Base-by-base conservation (phyloP, 106 monocot genomes). In the Acanthochlamys bracteata region DNA sequence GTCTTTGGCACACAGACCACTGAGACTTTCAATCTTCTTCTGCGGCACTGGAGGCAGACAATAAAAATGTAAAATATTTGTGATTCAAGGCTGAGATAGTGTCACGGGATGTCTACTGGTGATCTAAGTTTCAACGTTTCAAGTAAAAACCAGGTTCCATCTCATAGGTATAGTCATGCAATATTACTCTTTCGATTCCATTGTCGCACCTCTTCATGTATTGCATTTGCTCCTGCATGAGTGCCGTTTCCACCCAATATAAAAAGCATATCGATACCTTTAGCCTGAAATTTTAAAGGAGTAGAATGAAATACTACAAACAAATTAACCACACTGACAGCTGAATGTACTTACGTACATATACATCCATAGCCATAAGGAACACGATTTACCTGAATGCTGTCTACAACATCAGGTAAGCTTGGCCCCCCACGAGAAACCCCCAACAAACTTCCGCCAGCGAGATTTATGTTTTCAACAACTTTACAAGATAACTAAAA, bases 1-100 rank as follows among this genome's bases (percentile, higher is more conserved):
- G 84, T 85, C 71, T 85, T 85, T 53, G 84, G 84, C 42, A 85
- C 84, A 57, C 77, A 60, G 21, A 85, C 77, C 53, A 85, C 68
- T 24, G 84, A 74, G 14, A 85, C 74, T 74, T 80, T 85, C 61
- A 85, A 26, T 55, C 60, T 74, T 59, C 84, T 80, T 73, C 49
- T 85, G 25, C 71, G 70, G 64, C 84, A 85, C 84, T 80, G 77
- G 63, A 65, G 41, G 26, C 16, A n/a, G 23, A 64, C 26, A 56
- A 58, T 15, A 19, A 54, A 54, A 17, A 19, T 55, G 20, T 21
- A 20, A 55, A 19, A 3, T 33, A 33, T 33, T 6, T 33, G 33
- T 33, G 6, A 33, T 33, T 33, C 6, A 33, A 33, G 1, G 33
- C 33, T 33, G 33, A 33, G 6, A 33, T 33, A 6, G 33, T 33